Base-by-base conservation (phyloP, 2,329 filamentous ascomycete species). In the Fusarium albidum region DNA sequence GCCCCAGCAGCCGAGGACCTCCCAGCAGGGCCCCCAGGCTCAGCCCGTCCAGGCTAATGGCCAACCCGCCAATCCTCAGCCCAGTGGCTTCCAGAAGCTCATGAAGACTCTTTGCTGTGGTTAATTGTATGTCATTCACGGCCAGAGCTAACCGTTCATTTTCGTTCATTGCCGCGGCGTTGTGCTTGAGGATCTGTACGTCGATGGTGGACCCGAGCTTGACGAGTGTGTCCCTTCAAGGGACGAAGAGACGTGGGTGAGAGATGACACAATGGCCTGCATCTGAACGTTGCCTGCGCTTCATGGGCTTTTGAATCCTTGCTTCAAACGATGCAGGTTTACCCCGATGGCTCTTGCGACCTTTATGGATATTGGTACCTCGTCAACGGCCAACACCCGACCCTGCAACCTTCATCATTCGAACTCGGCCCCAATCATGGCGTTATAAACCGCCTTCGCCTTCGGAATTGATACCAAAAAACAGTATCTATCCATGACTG, bases 61-160 rank as follows among this genome's bases (percentile, higher is more conserved):
- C 63, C 81, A 82, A 61, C 79, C 80, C 37, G 78, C 82, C 66
- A 89, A 95, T 71, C 82, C 87, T 63, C 90, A 94, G 72, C 89
- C 87, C 38, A 89, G 88, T 53, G 90, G 92, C 61, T 87, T 93
- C 78, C 90, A 96, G 78, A 97, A 97, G 81, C 82, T 97, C 72
- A 89, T 94, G 84, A 96, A 95, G 82, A 85, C 87, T 55, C 80
- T 97, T 52, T 98, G 94, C 85, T 98, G 94, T 77, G 91, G 91
- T 83, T 85, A 81, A 79, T 73, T 56, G 52, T 52, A 54, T 50
- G 49, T 34, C 45, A 27, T 42, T 59, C 15, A 43, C 59, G 56
- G 63, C 61, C 59, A 64, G 65, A 63, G 67, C 59, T 71, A 65
- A 64, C 68, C 62, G 62, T 63, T 63, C 44, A 25, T 39, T 21